Base-by-base conservation (phyloP, 2,329 filamentous ascomycete genomes). In the Chrysosporium queenslandicum region DNA sequence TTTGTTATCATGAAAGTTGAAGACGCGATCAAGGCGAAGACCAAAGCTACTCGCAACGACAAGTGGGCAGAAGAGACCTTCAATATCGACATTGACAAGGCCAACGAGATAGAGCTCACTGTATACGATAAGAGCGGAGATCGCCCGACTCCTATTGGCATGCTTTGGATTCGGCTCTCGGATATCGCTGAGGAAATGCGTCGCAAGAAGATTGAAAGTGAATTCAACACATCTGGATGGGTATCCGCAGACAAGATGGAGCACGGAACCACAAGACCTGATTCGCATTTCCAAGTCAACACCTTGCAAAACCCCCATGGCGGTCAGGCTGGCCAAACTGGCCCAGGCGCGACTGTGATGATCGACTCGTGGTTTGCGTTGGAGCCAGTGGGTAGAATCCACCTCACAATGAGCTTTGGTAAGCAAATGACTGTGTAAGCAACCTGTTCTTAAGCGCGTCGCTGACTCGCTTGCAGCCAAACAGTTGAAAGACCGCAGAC, bases 121-220 rank as follows among this genome's bases (percentile, higher is more conserved):
- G 90, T 98, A 9, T 98, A 98, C 69, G 92, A 98, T 68, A 96
- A 94, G 71, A 84, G 89, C 1, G 83, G 84, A 57, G 90, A 96
- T 61, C 86, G 94, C 61, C 84, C 90, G 12, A 82, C 94, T 48
- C 92, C 92, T 37, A 95, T 98, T 63, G 92, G 85, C 53, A 83
- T 98, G 77, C 78, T 97, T 12, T 98, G 92, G 92, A 83, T 98
- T 54, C 80, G 92, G 55, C 91, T 98, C 64, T 94, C 92, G 14
- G 92, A 98, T 67, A 94, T 98, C 59, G 88, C 89, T 1, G 92
- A 98, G 66, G 92, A 98, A 70, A 91, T 98, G 78, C 85, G 92
- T 65, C 83, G 90, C 56, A 97, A 97, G 77, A 94, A 86, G 73
- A 94, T 98, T 56, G 92, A 98, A 71, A 86, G 88, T 12, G 92